phyloP scores from a whole-genome alignment of 2,329 filamentous ascomycete genomes.

The Apiospora pterosperma region DNA sequence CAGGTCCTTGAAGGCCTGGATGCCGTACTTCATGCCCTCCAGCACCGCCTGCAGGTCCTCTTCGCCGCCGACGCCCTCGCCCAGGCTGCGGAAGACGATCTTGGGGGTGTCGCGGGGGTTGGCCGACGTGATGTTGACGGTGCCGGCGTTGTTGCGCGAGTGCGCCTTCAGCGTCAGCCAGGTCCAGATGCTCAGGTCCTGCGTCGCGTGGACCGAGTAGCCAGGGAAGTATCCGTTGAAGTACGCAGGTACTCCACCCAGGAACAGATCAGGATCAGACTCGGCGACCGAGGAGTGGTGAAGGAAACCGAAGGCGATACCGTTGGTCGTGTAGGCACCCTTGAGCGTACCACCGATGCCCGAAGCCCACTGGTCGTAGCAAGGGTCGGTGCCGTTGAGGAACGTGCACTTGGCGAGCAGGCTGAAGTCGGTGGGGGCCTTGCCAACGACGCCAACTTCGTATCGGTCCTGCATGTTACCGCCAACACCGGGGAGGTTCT shows the following conservation, averaged over 20 bases:
- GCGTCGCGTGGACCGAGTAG: conserved; percentile 42
- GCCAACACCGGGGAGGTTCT: conserved; percentile 53
- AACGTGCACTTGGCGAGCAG: conserved; percentile 27
- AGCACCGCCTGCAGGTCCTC: conserved; percentile 38
- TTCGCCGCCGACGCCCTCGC: conserved; percentile 27
- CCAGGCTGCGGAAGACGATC: conserved; percentile 52
- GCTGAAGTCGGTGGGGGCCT: conserved; percentile 30
- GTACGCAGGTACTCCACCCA: conserved; percentile 51
- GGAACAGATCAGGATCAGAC: conserved; percentile 43
- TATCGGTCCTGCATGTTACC: conserved; percentile 54
- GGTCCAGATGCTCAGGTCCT: conserved; percentile 37
- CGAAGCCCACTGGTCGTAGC: conserved; percentile 16
- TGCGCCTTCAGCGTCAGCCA: conserved; percentile 51
- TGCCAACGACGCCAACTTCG: conserved; percentile 40
- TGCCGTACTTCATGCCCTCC: conserved; percentile 45
- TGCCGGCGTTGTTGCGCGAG: conserved; percentile 37
- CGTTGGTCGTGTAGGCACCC: conserved; percentile 25
- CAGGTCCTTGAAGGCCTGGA: conserved; percentile 33
- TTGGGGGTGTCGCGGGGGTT: conserved; percentile 24
- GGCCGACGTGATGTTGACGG: conserved; percentile 39
- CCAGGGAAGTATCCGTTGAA: conserved; percentile 56
- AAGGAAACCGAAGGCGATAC: conserved; percentile 23
- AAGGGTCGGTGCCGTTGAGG: conserved; percentile 18
- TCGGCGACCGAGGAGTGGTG: conserved; percentile 16
- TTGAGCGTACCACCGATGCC: conserved; percentile 9